These are phyloP conservation scores for Talaromyces sp. DNA, from an alignment of 2,329 filamentous ascomycete genomes.

Conservation along the genomic window DNA sequence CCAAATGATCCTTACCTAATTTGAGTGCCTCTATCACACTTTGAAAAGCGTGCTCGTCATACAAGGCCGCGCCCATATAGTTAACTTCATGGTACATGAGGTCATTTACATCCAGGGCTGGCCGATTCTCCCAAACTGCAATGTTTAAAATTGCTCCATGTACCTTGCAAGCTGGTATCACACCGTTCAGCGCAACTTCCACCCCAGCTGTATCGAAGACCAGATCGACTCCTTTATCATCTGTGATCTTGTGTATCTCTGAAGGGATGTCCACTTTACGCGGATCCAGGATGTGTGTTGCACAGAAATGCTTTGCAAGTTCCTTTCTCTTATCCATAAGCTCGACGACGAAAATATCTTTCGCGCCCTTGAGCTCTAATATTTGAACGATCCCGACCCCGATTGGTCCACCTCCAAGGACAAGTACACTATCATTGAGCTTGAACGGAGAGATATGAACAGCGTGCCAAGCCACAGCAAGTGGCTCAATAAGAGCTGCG, in stretches of 20 bases:
- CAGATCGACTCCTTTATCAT: not conserved
- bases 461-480: slow-evolving; percentile 67
- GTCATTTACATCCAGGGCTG: not conserved
- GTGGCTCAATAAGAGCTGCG: slow-evolving; percentile 62
- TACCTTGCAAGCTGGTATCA: not conserved
- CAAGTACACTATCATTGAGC: slow-evolving; percentile 51
- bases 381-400: slow-evolving; percentile 63
- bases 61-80: no score
- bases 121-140: not conserved
- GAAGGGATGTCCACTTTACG: not conserved
- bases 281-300: no score
- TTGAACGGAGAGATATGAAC: slow-evolving; percentile 54
- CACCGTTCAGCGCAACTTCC: not conserved
- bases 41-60: no score
- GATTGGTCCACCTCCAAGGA: slow-evolving; percentile 65
- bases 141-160: not conserved
- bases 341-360: slow-evolving; percentile 62
- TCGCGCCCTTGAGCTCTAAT: slow-evolving; percentile 56
- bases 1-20: no score
- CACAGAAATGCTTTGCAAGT: slow-evolving; percentile 46
- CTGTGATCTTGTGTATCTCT: not conserved
- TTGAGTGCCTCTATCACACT: no score
- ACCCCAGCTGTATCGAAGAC: not conserved
- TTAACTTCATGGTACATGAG: not conserved
- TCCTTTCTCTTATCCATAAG: slow-evolving; percentile 44